Conservation (phyloP, 306 rosid genomes). For the Biancaea sappan region DNA sequence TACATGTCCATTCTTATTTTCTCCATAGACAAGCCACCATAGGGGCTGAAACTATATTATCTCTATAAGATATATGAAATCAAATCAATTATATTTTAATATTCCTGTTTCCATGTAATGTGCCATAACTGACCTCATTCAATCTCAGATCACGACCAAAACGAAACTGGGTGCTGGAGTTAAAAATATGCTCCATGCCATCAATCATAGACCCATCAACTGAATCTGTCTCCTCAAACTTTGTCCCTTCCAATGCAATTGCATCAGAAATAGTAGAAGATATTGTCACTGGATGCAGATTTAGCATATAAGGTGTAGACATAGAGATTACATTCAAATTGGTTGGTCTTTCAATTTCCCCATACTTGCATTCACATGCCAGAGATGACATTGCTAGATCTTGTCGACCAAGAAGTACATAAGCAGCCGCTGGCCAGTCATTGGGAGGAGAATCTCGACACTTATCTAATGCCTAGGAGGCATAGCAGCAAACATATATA, state of each 20-base stretch:
- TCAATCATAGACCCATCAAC: constrained; percentile 85
- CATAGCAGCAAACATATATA: constrained; percentile 35
- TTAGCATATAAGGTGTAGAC: constrained; percentile 97
- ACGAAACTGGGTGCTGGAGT: constrained; percentile 94
- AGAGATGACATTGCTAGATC: constrained; percentile 94
- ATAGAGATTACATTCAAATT: constrained; percentile 88
- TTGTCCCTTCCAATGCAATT: constrained; percentile 74
- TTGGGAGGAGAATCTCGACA: constrained; percentile 96
- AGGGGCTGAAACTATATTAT: constrained; percentile 24
- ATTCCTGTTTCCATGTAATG: constrained; percentile 14
- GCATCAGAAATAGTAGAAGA: constrained; percentile 93
- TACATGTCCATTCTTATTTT: neutral
- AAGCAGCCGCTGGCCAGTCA: constrained; percentile 98
- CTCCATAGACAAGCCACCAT: constrained; percentile 28
- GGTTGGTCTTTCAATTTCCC: constrained; percentile 79
- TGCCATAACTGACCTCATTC: constrained; percentile 75
- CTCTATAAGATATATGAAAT: constrained; percentile 10
- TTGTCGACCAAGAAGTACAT: constrained; percentile 94
- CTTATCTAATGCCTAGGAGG: constrained; percentile 84
- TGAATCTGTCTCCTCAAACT: constrained; percentile 93
- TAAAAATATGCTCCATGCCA: constrained; percentile 99
- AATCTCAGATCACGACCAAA: constrained; percentile 94
- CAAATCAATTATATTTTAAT: constrained; percentile 27
- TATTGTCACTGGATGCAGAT: constrained; percentile 90
- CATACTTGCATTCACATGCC: constrained; percentile 68